Evolutionary conservation across 2,329 filamentous ascomycete species (phyloP).

Genomic region (Cercospora zeae-maydis): DNA sequence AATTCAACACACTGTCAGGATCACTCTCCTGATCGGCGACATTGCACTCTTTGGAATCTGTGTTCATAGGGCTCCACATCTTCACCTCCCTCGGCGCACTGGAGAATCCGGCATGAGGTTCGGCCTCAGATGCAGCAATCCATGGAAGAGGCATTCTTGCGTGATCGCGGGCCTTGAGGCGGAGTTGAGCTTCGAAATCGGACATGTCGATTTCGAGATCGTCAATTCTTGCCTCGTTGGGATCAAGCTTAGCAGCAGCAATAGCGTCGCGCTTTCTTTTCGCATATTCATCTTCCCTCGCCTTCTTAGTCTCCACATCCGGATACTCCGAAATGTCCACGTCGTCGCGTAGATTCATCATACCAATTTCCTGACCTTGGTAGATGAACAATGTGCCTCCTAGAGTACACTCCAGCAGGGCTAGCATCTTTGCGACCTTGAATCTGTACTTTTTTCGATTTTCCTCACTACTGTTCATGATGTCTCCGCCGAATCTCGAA

Average conservation of each 20-base stretch:
- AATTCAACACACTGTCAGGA: constrained; percentile 15
- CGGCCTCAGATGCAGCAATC: constrained; percentile 20
- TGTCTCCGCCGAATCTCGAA: constrained; percentile 53
- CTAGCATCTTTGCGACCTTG: constrained; percentile 56
- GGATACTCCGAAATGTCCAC: constrained; percentile 62
- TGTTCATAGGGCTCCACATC: constrained; percentile 27
- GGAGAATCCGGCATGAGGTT: constrained; percentile 58
- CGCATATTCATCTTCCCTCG: not conserved
- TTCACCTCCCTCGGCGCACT: not conserved
- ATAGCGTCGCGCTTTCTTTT: not conserved
- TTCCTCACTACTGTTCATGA: constrained; percentile 35
- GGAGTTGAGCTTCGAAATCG: constrained; percentile 49
- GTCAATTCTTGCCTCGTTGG: not conserved
- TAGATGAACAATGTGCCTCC: constrained; percentile 62
- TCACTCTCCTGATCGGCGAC: constrained; percentile 14
- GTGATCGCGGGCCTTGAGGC: constrained; percentile 63
- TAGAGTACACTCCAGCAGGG: constrained; percentile 54
- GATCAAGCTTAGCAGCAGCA: not conserved
- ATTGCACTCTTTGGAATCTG: constrained; percentile 20
- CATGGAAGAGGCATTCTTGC: constrained; percentile 46
- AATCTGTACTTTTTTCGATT: constrained; percentile 37
- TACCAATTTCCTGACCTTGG: constrained; percentile 65
- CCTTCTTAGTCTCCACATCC: constrained; percentile 54
- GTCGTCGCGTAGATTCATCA: constrained; percentile 57
- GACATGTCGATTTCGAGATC: constrained; percentile 28